A percentile compares a stretch with the other conserved stretches of the same genome.
Conservation (phyloP, 345 rosid genomes). For the Anastatica hierochuntica region DNA sequence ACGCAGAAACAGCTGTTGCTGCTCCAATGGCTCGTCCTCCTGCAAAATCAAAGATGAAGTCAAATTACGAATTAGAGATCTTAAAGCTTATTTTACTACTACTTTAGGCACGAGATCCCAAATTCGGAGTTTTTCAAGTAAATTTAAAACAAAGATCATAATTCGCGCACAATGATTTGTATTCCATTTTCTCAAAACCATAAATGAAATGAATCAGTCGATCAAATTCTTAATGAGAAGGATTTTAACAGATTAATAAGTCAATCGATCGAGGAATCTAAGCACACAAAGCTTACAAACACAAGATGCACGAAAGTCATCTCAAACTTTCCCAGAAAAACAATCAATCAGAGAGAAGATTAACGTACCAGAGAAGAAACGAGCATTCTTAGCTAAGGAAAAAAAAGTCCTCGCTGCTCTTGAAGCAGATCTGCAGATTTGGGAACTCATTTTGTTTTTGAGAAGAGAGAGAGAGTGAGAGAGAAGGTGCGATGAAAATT, state of each 20-base stretch:
- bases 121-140: too few relatives aligned
- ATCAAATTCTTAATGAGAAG: background rate
- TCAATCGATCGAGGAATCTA: background rate
- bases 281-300: too few relatives aligned
- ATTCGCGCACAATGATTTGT: too few relatives aligned
- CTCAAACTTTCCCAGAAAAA: background rate
- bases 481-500: too few relatives aligned
- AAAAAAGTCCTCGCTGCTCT: conserved; percentile 68
- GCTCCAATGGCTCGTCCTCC: conserved; percentile 70
- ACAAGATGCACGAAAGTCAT: too few relatives aligned
- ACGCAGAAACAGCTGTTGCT: conserved; percentile 52
- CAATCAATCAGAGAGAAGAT: background rate
- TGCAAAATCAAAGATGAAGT: conserved; percentile 17
- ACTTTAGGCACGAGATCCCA: too few relatives aligned
- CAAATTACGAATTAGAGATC: too few relatives aligned
- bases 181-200: too few relatives aligned
- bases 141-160: too few relatives aligned
- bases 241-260: background rate
- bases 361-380: conserved; percentile 48
- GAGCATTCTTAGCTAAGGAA: conserved; percentile 55
- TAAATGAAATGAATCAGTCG: background rate
- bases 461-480: conserved; percentile 5
- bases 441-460: conserved; percentile 54
- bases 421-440: conserved; percentile 67
- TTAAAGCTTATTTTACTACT: too few relatives aligned